Conservation (phyloP, 106 monocot species). For the Platanthera guangdongensis region DNA sequence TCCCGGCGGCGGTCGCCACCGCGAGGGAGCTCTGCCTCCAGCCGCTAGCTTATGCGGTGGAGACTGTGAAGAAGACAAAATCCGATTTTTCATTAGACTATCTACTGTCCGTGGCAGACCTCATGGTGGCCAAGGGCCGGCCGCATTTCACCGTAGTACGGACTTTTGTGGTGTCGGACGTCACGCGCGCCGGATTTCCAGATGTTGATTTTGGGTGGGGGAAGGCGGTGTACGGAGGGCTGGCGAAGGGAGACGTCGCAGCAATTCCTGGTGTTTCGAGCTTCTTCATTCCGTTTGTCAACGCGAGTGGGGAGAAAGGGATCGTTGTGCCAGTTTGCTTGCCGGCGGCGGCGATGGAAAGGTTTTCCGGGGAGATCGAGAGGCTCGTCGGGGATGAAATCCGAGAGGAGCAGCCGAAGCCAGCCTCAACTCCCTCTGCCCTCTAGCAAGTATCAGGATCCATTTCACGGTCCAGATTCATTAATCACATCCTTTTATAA, state of each 20-base stretch:
- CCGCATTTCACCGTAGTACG: constrained; percentile 33
- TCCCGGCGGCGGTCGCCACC: constrained; percentile 31
- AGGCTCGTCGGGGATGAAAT: not conserved
- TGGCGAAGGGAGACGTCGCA: constrained; percentile 35
- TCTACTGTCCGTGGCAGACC: constrained; percentile 50
- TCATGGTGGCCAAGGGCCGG: constrained; percentile 40
- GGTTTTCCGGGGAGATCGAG: constrained; percentile 40
- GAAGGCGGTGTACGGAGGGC: constrained; percentile 42
- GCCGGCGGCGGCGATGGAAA: constrained; percentile 44
- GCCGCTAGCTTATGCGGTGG: constrained; percentile 46
- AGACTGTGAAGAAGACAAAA: constrained; percentile 42
- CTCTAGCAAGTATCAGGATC: too few relatives aligned
- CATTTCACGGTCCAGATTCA: too few relatives aligned
- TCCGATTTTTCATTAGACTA: constrained; percentile 37
- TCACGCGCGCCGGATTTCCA: constrained; percentile 32
- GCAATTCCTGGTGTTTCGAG: constrained; percentile 45
- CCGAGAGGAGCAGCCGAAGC: not conserved
- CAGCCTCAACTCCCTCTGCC: too few relatives aligned
- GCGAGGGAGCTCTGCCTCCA: constrained; percentile 27
- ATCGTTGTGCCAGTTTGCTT: constrained; percentile 43
- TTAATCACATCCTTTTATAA: too few relatives aligned
- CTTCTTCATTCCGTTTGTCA: constrained; percentile 38
- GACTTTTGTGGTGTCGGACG: constrained; percentile 51
- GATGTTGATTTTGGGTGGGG: constrained; percentile 67
- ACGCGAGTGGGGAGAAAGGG: constrained; percentile 32